These are phyloP conservation scores for Lithohypha guttulata DNA, from an alignment of 2,329 filamentous ascomycete genomes.

Conservation along the genomic window DNA sequence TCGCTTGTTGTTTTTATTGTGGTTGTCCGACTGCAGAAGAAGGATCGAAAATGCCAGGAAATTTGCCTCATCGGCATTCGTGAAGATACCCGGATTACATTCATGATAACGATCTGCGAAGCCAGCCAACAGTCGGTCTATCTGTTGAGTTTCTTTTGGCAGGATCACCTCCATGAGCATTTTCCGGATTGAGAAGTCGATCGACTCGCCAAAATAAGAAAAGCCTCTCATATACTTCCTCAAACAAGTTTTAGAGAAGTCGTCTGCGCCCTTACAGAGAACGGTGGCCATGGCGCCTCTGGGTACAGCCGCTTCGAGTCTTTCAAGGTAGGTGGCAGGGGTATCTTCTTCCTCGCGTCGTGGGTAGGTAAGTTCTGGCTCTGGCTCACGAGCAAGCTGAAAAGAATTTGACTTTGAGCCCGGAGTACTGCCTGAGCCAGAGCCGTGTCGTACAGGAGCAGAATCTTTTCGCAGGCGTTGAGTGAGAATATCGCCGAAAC, in stretches of 20 bases:
- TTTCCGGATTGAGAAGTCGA: constrained; percentile 96
- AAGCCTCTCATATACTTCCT: constrained; percentile 94
- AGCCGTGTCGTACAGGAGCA: constrained; percentile 58
- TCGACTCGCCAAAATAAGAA: constrained; percentile 88
- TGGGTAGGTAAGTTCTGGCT: constrained; percentile 51
- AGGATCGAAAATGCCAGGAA: constrained; percentile 95
- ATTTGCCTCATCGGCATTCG: constrained; percentile 68
- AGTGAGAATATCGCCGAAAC: constrained; percentile 79
- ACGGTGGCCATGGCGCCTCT: constrained; percentile 75
- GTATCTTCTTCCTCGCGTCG: constrained; percentile 79
- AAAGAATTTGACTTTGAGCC: constrained; percentile 75
- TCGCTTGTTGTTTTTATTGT: constrained; percentile 99
- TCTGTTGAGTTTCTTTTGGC: constrained; percentile 95
- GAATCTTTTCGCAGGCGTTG: constrained; percentile 71
- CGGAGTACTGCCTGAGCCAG: constrained; percentile 54
- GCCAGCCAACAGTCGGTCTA: constrained; percentile 83
- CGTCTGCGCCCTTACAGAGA: constrained; percentile 74
- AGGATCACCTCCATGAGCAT: constrained; percentile 92
- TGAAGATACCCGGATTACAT: constrained; percentile 91
- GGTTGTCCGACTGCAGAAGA: constrained; percentile 95
- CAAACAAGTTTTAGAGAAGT: constrained; percentile 71
- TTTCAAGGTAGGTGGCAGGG: constrained; percentile 74
- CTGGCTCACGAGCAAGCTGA: constrained; percentile 60
- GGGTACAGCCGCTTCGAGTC: constrained; percentile 68
- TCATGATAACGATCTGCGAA: constrained; percentile 97